Base-by-base conservation (phyloP, 331 rosid species). In the Prunus yedoensis region DNA sequence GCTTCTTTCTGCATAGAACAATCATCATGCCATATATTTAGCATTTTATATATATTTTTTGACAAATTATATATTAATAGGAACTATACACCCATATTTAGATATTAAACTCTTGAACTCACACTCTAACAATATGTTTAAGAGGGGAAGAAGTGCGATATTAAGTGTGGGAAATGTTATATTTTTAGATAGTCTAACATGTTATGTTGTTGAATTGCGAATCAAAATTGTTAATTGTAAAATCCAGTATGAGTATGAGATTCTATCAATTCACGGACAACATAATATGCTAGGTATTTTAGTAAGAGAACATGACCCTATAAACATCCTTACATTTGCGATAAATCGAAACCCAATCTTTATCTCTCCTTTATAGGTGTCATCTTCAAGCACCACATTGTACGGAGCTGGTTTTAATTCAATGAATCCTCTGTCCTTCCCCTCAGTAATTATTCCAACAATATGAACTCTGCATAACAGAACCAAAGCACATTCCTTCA, bases 371-470 rank as follows among this genome's bases (percentile, higher is more conserved):
- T 82, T 88, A 72, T 88, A 94, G 15, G 93, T 87, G 85, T 88
- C 87, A 88, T 94, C 97, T 87, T 92, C 90, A 80, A 90, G 97
- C n/a, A 90, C 96, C 60, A 94, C 97, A 70, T 88, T 94, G 68
- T 94, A 92, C 70, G 92, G 85, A 70, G 91, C 53, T 72, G 99
- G 96, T 72, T 78, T 81, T 61, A 87, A 76, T 79, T 87, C 95
- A 76, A 89, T 66, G 60, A 74, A 78, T 72, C 90, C 96, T 5
- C 77, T 64, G 1, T 90, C 83, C 72, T 3, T 82, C 20, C 90
- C 97, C 87, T 89, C 92, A 0, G 74, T 71, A 53, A 94, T 72
- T 83, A 94, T 86, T 81, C 96, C 88, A 60, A 90, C 91, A 49
- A 94, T 68, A 71, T 90, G 64, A 80, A 91, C 71, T 81, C 96